phyloP scores from a whole-genome alignment of 2,329 filamentous ascomycete species.

The Pseudocercospora ulei region DNA sequence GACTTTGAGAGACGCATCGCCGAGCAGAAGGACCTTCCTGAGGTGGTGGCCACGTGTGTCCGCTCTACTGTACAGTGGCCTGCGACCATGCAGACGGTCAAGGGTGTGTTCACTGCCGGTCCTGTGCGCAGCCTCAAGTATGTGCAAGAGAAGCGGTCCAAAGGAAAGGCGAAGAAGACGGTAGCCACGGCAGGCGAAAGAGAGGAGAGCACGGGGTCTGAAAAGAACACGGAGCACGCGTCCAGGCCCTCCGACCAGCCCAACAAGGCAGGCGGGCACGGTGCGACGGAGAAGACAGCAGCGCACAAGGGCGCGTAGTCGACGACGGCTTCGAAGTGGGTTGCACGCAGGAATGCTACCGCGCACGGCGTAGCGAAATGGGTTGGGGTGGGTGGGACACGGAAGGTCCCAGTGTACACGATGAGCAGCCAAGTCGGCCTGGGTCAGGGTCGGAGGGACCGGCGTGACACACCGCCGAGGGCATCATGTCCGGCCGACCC shows the following conservation, averaged over 20 bases:
- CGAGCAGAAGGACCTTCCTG: constrained; percentile 58
- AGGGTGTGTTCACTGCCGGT: constrained; percentile 73
- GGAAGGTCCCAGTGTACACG: neutral
- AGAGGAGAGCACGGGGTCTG: neutral
- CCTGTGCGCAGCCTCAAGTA: constrained; percentile 62
- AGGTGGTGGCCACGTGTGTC: constrained; percentile 65
- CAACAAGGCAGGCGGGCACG: neutral
- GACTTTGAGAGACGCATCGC: constrained; percentile 81
- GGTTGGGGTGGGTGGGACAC: neutral
- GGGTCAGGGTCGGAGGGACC: neutral
- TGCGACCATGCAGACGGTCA: constrained; percentile 75
- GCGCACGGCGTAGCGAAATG: constrained; percentile 5
- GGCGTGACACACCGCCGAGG: neutral
- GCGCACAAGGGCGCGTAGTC: constrained; percentile 3
- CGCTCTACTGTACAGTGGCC: constrained; percentile 87
- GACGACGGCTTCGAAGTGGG: neutral
- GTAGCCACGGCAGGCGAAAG: neutral
- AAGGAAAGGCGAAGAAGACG: constrained; percentile 33
- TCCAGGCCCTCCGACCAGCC: neutral
- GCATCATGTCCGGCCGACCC: neutral
- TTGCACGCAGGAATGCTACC: constrained; percentile 6
- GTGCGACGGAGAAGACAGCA: neutral
- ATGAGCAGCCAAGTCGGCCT: neutral
- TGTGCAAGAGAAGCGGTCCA: constrained; percentile 61
- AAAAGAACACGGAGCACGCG: neutral